A percentile compares a stretch with the other conserved stretches of the same genome.
These are phyloP conservation scores for Sporormia fimetaria DNA, from an alignment of 495 filamentous ascomycete species.

Conservation along the genomic window DNA sequence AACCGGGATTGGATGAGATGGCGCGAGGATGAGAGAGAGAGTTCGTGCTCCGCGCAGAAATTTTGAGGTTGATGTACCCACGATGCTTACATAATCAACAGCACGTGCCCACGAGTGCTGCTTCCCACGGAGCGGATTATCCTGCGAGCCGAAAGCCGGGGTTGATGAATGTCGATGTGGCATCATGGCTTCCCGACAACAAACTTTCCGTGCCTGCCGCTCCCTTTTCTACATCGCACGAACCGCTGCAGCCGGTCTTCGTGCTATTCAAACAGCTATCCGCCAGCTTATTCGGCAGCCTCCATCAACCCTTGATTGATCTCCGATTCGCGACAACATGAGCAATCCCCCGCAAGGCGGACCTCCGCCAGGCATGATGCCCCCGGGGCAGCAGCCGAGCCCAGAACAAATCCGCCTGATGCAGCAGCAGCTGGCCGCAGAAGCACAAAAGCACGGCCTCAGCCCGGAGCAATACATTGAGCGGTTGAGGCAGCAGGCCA, in stretches of 20 bases:
- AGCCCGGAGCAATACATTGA: conserved; percentile 52
- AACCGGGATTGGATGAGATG: too few relatives aligned
- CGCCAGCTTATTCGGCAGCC: not conserved
- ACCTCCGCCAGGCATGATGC: conserved; percentile 10
- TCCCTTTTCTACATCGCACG: not conserved
- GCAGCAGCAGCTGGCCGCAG: conserved; percentile 69
- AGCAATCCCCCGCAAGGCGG: conserved; percentile 3
- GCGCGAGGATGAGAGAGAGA: too few relatives aligned
- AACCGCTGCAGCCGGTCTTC: not conserved
- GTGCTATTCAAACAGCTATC: not conserved
- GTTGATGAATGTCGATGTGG: conserved; percentile 10
- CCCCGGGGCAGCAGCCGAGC: conserved; percentile 53
- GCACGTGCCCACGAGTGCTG: too few relatives aligned
- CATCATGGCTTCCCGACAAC: conserved; percentile 4
- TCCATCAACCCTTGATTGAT: not conserved
- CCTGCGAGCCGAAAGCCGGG: too few relatives aligned
- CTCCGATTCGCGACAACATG: not conserved
- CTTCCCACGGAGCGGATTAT: too few relatives aligned
- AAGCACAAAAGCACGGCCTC: conserved; percentile 53
- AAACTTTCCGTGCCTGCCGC: not conserved
- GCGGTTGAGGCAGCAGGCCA: conserved; percentile 44
- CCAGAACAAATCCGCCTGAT: conserved; percentile 77
- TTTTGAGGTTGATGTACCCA: too few relatives aligned
- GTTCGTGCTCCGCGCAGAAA: too few relatives aligned
- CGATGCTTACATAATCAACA: too few relatives aligned